phyloP scores from a whole-genome alignment of 306 rosid genomes.

The Cicer judaicum region DNA sequence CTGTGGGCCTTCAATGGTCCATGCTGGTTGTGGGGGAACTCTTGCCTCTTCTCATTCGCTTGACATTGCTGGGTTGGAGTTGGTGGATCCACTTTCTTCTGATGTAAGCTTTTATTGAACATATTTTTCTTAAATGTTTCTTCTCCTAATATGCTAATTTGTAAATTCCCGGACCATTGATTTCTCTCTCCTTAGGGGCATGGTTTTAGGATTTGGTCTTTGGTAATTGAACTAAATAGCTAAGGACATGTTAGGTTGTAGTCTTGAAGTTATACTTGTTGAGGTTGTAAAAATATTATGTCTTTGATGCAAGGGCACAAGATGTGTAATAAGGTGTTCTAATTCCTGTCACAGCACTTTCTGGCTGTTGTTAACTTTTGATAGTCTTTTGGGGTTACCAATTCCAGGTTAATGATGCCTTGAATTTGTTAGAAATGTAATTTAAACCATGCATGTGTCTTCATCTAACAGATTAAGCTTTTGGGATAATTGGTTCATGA shows the following conservation, averaged over 20 bases:
- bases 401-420: slow-evolving; percentile 24
- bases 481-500: slow-evolving; percentile 17
- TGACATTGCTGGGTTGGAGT: slow-evolving; percentile 98
- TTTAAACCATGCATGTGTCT: not conserved
- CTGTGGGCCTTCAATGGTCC: slow-evolving; percentile 97
- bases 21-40: slow-evolving; percentile 98
- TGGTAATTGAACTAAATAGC: slow-evolving; percentile 21
- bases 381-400: slow-evolving; percentile 25
- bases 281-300: slow-evolving; percentile 9
- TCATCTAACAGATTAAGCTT: not conserved
- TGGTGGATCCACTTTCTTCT: slow-evolving; percentile 94
- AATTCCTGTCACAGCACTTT: not conserved
- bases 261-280: slow-evolving; percentile 36
- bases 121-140: slow-evolving; percentile 27
- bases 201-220: slow-evolving; percentile 31
- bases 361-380: slow-evolving; percentile 8
- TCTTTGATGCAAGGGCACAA: too few relatives aligned
- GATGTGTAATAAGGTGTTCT: too few relatives aligned
- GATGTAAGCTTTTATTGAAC: slow-evolving; percentile 66
- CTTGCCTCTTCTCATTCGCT: slow-evolving; percentile 95
- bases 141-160: slow-evolving; percentile 2
- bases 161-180: not conserved
- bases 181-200: slow-evolving; percentile 13
- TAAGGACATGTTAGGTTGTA: slow-evolving; percentile 25
- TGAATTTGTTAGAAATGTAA: not conserved